Evolutionary conservation across 2,329 filamentous ascomycete species (phyloP).

Genomic region (Plenodomus biglobosus): DNA sequence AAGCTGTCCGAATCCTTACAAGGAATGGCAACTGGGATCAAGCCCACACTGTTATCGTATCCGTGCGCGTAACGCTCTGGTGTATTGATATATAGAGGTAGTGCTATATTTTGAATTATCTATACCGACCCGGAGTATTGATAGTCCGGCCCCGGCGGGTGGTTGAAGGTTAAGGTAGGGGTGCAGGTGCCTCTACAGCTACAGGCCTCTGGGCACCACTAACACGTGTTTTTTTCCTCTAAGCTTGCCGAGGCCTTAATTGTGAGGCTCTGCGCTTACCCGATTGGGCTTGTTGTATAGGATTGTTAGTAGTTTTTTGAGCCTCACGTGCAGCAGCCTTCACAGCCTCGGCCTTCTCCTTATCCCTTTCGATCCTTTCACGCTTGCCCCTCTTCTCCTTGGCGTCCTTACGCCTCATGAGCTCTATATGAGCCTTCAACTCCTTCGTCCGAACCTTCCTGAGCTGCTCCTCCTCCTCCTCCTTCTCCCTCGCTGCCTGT

Average conservation of each 20-base stretch:
- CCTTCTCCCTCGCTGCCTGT: too few relatives aligned
- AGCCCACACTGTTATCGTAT: too few relatives aligned
- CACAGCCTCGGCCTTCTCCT: background rate
- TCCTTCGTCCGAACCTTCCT: too few relatives aligned
- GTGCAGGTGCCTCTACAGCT: background rate
- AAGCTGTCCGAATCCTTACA: too few relatives aligned
- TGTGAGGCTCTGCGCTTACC: background rate
- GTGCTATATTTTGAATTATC: background rate
- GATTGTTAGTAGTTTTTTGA: background rate
- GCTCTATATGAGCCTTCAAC: too few relatives aligned
- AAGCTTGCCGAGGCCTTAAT: background rate
- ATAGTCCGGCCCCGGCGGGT: background rate
- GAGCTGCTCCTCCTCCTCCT: too few relatives aligned
- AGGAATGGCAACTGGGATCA: too few relatives aligned
- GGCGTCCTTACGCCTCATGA: too few relatives aligned
- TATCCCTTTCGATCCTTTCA: too few relatives aligned
- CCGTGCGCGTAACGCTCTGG: too few relatives aligned
- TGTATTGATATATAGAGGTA: background rate
- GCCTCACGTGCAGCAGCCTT: background rate
- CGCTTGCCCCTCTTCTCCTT: too few relatives aligned
- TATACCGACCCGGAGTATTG: background rate
- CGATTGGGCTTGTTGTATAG: background rate
- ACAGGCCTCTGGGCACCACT: background rate
- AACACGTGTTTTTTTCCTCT: background rate
- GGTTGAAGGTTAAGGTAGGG: background rate